Evolutionary conservation across 2,329 filamentous ascomycete genomes (phyloP), one percentile per base, ranked within the genome.

Genomic region (Cryphonectria nitschkei): DNA sequence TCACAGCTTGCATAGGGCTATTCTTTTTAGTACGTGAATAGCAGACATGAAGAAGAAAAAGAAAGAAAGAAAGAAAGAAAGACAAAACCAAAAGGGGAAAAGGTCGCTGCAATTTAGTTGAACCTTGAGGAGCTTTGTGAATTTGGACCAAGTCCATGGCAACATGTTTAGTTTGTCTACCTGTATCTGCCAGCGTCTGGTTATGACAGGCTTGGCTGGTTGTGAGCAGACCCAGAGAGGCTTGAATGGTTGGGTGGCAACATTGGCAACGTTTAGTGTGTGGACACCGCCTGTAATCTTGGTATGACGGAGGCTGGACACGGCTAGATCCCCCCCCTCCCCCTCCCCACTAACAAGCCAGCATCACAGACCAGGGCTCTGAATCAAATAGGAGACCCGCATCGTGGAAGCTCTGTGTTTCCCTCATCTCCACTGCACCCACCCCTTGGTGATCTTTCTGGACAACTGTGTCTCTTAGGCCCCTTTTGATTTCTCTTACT

Each of bases 381-480:
- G 68, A 65, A 71, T 71, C 63, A 71, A 61, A 71, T 56, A 69
- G 70, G 67, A 67, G 70, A 46, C 62, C 46, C 29, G 22, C 32
- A 29, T 69, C 46, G 62, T 52, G 39, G 52, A 34, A 43, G 56
- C 37, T 39, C 19, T 46, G 43, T 64, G 56, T 52, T 68, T 60
- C 50, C 39, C 39, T 58, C 68, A 64, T 58, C 52, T 65, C 68
- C 71, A 73, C 46, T 63, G 67, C 58, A 66, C 29, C 41, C 39
- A 46, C 56, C 68, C 68, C 71, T 67, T 70, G 71, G 71, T 67
- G 65, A 73, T 70, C 68, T 73, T 61, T 70, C 58, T 70, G 69
- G 69, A 67, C 69, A 68, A 71, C 69, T 61, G 68, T 70, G 69
- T 67, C 68, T 71, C 70, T 71, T 63, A 50, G 65, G 61, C 70